Conservation (phyloP, 2,329 filamentous ascomycete species). For the Penicillium sp. region DNA sequence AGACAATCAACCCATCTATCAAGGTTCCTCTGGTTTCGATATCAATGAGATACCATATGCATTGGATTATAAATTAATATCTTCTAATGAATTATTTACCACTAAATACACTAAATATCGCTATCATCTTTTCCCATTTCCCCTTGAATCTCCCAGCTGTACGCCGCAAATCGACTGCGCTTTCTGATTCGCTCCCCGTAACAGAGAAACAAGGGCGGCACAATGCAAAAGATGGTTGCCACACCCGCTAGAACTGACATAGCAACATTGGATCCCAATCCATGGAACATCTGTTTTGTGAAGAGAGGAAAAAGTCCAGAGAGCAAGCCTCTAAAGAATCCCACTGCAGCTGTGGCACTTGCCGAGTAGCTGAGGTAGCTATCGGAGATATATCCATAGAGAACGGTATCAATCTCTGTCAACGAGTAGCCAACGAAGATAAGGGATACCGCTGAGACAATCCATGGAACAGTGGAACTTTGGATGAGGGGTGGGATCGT, state of each 20-base stretch:
- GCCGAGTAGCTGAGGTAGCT: conserved; percentile 45
- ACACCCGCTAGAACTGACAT: conserved; percentile 40
- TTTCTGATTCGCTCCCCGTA: conserved; percentile 37
- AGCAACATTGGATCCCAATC: conserved; percentile 39
- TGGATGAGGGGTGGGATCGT: conserved; percentile 43
- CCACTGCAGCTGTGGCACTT: conserved; percentile 43
- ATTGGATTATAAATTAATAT: neutral
- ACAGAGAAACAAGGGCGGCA: conserved; percentile 36
- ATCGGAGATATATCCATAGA: conserved; percentile 46
- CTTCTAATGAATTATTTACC: neutral
- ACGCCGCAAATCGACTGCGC: conserved; percentile 37
- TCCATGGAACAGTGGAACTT: conserved; percentile 31
- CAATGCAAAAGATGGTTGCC: conserved; percentile 41
- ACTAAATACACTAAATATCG: conserved; percentile 9
- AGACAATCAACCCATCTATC: too few species aligned
- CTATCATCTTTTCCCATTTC: conserved; percentile 23
- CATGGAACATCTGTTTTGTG: conserved; percentile 39
- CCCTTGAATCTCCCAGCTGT: conserved; percentile 29
- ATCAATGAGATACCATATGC: neutral
- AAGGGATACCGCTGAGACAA: conserved; percentile 41
- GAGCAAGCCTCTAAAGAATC: conserved; percentile 38
- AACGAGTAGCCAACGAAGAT: conserved; percentile 46
- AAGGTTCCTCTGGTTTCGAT: neutral
- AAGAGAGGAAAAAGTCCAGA: conserved; percentile 43
- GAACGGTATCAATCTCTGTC: conserved; percentile 45